A percentile compares a stretch with the other conserved stretches of the same genome.
Evolutionary conservation across 2,329 filamentous ascomycete species (phyloP).

Genomic region (Graphium sp.): DNA sequence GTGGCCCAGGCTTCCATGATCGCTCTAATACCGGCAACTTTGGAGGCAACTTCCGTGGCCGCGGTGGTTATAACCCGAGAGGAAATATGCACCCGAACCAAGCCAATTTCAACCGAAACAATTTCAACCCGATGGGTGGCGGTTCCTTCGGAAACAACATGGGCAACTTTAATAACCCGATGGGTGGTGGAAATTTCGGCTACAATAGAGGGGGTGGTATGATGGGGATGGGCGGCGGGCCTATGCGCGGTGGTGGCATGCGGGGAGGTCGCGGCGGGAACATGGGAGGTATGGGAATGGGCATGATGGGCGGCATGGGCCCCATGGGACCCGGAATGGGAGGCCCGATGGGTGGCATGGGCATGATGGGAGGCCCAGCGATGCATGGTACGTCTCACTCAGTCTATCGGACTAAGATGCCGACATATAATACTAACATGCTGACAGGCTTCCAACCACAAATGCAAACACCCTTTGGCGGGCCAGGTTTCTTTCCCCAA

Average conservation of each 20-base stretch:
- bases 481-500: slow-evolving; percentile 51
- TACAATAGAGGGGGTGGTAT: slow-evolving; percentile 31
- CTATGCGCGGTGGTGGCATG: slow-evolving; percentile 33
- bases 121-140: slow-evolving; percentile 16
- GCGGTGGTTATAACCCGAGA: slow-evolving; percentile 29
- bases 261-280: slow-evolving; percentile 27
- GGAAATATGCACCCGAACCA: slow-evolving; percentile 29
- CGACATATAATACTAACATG: too few relatives aligned
- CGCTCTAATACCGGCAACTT: slow-evolving; percentile 29
- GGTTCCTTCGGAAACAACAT: slow-evolving; percentile 21
- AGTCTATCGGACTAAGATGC: too few relatives aligned
- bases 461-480: slow-evolving; percentile 55
- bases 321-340: slow-evolving; percentile 12
- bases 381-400: slow-evolving; percentile 24
- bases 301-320: slow-evolving; percentile 25
- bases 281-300: slow-evolving; percentile 35
- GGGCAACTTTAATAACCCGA: slow-evolving; percentile 29
- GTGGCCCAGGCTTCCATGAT: slow-evolving; percentile 31
- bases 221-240: slow-evolving; percentile 17
- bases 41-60: slow-evolving; percentile 33
- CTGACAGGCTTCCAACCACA: too few relatives aligned
- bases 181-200: slow-evolving; percentile 32
- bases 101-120: slow-evolving; percentile 21
- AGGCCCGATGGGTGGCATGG: slow-evolving; percentile 15
- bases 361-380: slow-evolving; percentile 29